Base-by-base conservation (phyloP, 352 stramenopile species). In the Phytophthora citricola region DNA sequence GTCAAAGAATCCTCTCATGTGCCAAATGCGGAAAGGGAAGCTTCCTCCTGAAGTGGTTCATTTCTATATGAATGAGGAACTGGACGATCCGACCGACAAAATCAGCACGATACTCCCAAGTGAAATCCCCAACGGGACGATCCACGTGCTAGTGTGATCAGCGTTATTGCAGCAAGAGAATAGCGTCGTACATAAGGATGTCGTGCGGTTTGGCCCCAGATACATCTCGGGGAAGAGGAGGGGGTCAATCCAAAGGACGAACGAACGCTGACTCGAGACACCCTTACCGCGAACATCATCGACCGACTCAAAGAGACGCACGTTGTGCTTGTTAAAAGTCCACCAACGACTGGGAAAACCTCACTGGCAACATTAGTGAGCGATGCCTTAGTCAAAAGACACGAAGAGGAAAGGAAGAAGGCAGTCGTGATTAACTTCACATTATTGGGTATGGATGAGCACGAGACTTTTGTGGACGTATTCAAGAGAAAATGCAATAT, bases 361-460 rank as follows among this genome's bases (percentile, higher is more conserved):
- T 64, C 56, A 56, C 36, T 63, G n/a, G 56, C 56, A 32, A 22
- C 36, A 7, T 12, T 56, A 8, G 56, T 54, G 15, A 44, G 45
- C 34, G 45, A 14, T 12, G 3, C 36, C 1, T 56, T 63, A 22
- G 24, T 26, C 24, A 26, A 26, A 4, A 26, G 24, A 26, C 24
- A 26, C 24, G 24, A 26, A 26, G 24, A 20, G 17, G 17, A 20
- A 20, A 20, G 17, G 17, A 20, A 20, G 17, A 20, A 20, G 17
- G 17, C 17, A 20, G 17, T 20, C 17, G 17, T 20, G 17, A 20
- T 20, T 20, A 20, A 20, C 45, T 63, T 63, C 31, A 32, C 55
- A 0, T 20, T 9, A 29, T 46, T 51, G 32, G 4, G 12, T 0
- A 55, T 24, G 29, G 12, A 12, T 8, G 9, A 49, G 1, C 5